These are phyloP conservation scores for Gillenia trifoliata DNA, from an alignment of 306 rosid genomes.

Conservation along the genomic window DNA sequence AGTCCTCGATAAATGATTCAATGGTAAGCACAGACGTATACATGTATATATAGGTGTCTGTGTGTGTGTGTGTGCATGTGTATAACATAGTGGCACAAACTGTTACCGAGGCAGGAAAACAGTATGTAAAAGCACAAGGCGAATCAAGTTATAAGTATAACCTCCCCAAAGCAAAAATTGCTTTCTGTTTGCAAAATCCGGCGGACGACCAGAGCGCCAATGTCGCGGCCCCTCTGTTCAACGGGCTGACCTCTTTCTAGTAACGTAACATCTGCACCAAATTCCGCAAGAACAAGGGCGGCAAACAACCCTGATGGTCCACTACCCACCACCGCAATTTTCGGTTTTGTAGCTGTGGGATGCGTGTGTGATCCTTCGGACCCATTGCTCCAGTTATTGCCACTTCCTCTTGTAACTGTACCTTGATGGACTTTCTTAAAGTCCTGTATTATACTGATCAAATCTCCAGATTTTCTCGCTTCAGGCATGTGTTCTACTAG, in stretches of 20 bases:
- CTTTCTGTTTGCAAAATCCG: constrained; percentile 67
- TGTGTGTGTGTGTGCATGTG: constrained; percentile 1
- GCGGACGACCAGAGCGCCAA: constrained; percentile 81
- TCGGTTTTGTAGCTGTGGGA: constrained; percentile 44
- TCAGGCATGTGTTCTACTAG: constrained; percentile 56
- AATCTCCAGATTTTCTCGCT: constrained; percentile 43
- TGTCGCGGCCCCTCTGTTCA: constrained; percentile 90
- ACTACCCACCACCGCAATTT: constrained; percentile 80
- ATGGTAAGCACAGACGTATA: background rate
- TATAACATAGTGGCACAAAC: background rate
- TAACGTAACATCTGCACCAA: constrained; percentile 90
- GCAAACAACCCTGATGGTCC: constrained; percentile 96
- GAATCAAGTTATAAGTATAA: constrained; percentile 39
- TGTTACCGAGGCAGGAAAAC: background rate
- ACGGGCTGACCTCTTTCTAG: constrained; percentile 98
- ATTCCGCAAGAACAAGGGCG: constrained; percentile 83
- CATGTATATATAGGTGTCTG: too few species aligned
- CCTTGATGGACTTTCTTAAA: constrained; percentile 32
- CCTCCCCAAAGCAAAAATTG: constrained; percentile 99
- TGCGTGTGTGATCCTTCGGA: constrained; percentile 21
- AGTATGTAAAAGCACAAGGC: constrained; percentile 19
- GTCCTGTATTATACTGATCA: constrained; percentile 48
- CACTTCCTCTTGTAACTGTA: constrained; percentile 27
- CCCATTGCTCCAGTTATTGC: constrained; percentile 22
- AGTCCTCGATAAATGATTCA: constrained; percentile 68